These are phyloP conservation scores for Sarocladium oryzae DNA, from an alignment of 2,329 filamentous ascomycete genomes.

Conservation along the genomic window DNA sequence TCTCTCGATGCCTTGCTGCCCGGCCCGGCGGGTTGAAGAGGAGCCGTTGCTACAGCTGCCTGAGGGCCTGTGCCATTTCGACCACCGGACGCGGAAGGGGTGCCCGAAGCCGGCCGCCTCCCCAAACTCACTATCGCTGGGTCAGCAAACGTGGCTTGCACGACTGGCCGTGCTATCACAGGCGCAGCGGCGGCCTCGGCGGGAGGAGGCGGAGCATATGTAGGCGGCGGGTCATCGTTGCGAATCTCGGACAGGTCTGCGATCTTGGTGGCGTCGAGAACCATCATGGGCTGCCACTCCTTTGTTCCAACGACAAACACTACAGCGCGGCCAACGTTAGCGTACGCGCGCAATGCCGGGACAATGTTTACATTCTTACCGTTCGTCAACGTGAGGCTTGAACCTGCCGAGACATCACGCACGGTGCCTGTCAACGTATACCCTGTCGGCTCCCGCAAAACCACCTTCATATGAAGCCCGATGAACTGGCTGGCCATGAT, in stretches of 20 bases:
- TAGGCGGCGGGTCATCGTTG: conserved; percentile 21
- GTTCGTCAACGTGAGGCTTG: conserved; percentile 64
- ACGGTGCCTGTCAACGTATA: conserved; percentile 65
- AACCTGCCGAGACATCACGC: conserved; percentile 58
- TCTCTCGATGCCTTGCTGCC: background rate
- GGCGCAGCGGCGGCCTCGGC: conserved; percentile 20
- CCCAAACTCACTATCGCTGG: conserved; percentile 73
- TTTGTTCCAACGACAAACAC: conserved; percentile 37
- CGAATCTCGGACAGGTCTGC: conserved; percentile 37
- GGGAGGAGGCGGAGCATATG: conserved; percentile 20
- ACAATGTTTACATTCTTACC: conserved; percentile 43
- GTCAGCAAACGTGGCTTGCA: conserved; percentile 57
- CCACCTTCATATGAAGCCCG: conserved; percentile 69
- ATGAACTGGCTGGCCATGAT: conserved; percentile 59
- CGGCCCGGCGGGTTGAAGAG: background rate
- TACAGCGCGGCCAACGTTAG: conserved; percentile 14
- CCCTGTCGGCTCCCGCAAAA: conserved; percentile 58
- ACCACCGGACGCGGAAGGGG: conserved; percentile 17
- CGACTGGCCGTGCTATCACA: conserved; percentile 15
- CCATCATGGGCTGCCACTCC: conserved; percentile 33
- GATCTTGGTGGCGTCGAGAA: conserved; percentile 41
- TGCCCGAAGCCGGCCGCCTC: conserved; percentile 30
- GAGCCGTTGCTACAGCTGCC: background rate
- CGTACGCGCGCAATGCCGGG: background rate
- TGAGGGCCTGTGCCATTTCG: background rate